These are phyloP conservation scores for Camptophora hylomeconis DNA, from an alignment of 2,329 filamentous ascomycete genomes.

Conservation along the genomic window DNA sequence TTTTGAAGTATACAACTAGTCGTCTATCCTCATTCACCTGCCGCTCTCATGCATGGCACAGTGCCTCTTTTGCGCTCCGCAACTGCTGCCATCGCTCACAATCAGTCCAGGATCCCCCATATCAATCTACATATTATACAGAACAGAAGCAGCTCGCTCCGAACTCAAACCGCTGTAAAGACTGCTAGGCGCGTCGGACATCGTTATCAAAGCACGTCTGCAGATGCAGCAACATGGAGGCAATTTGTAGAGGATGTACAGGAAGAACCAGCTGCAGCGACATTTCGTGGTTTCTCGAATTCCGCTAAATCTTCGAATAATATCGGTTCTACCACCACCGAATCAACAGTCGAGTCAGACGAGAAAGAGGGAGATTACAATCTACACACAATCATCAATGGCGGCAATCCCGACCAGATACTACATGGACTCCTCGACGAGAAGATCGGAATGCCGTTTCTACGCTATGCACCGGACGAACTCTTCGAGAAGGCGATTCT, in stretches of 20 bases:
- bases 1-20: too few species aligned
- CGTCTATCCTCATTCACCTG: too few species aligned
- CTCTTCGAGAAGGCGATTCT: slow-evolving; percentile 35
- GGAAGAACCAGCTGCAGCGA: too few species aligned
- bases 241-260: too few species aligned
- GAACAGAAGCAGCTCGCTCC: too few species aligned
- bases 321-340: neutral
- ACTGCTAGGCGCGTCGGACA: too few species aligned
- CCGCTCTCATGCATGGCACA: slow-evolving; percentile 14
- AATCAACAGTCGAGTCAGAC: too few species aligned
- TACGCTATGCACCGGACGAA: slow-evolving; percentile 10
- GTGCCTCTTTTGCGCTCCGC: slow-evolving; percentile 12
- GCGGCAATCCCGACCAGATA: slow-evolving; percentile 28
- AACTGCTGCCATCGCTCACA: slow-evolving; percentile 10
- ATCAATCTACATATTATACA: slow-evolving; percentile 12
- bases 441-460: slow-evolving; percentile 17
- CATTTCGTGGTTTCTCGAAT: neutral
- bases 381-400: slow-evolving; percentile 21
- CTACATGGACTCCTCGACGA: slow-evolving; percentile 24
- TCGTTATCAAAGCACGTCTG: too few species aligned
- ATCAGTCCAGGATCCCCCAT: slow-evolving; percentile 14
- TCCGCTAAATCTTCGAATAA: neutral
- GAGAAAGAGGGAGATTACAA: too few species aligned
- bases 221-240: too few species aligned
- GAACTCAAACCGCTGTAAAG: too few species aligned